Conservation (phyloP, 2,329 filamentous ascomycete species). For the Trichoderma sp. region DNA sequence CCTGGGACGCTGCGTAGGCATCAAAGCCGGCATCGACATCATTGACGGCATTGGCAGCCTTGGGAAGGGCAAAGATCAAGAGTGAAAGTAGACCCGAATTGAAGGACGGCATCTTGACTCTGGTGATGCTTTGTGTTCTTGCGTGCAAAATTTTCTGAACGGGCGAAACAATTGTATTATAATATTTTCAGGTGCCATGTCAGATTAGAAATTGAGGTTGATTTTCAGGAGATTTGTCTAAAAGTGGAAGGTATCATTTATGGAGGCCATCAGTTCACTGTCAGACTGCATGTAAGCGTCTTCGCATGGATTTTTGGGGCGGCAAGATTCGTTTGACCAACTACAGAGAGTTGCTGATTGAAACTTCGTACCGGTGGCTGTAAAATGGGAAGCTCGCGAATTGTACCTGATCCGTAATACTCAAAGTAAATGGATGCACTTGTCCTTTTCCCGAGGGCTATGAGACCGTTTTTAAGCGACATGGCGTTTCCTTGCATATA, state of each 20-base stretch:
- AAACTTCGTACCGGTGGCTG: not conserved
- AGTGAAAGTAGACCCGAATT: not conserved
- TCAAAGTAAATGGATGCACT: not conserved
- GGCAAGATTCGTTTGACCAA: not conserved
- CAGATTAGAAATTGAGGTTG: not conserved
- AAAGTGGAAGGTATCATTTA: not conserved
- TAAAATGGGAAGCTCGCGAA: not conserved
- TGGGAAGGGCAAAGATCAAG: not conserved
- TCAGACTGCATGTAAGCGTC: not conserved
- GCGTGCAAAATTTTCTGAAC: not conserved
- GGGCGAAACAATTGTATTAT: not conserved
- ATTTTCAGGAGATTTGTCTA: not conserved
- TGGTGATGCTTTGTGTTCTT: not conserved
- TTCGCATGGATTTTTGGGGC: not conserved
- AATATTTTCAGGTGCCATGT: not conserved
- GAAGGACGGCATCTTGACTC: not conserved
- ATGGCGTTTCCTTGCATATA: not conserved
- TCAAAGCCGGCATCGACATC: constrained; percentile 23
- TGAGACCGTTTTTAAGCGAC: not conserved
- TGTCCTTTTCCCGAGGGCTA: not conserved
- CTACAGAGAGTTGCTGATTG: not conserved
- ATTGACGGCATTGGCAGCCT: not conserved
- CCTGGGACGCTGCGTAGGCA: constrained; percentile 16
- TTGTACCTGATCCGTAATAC: not conserved
- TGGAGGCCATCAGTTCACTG: not conserved